phyloP scores from a whole-genome alignment of 2,329 filamentous ascomycete genomes.

The Pyrenophora seminiperda region DNA sequence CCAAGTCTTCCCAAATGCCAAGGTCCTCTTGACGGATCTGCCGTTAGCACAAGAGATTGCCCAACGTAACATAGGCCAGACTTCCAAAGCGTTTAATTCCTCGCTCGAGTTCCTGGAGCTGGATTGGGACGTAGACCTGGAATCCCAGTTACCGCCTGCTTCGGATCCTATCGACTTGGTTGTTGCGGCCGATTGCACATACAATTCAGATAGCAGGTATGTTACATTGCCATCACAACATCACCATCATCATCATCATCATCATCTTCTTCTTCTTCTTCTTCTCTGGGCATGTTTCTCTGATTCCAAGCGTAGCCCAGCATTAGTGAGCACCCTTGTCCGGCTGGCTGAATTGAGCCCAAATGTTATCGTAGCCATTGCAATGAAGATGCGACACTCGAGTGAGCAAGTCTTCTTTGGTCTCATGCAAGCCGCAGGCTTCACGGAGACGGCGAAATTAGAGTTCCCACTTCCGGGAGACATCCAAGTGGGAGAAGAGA shows the following conservation, averaged over 20 bases:
- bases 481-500: slow-evolving; percentile 31
- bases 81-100: slow-evolving; percentile 52
- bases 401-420: slow-evolving; percentile 71
- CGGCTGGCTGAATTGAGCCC: slow-evolving; percentile 57
- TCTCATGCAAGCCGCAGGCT: slow-evolving; percentile 49
- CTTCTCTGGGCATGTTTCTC: background rate
- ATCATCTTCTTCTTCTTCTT: no score
- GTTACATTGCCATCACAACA: background rate
- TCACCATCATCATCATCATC: no score
- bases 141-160: slow-evolving; percentile 25
- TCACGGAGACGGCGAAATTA: slow-evolving; percentile 23
- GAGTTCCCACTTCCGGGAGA: slow-evolving; percentile 37
- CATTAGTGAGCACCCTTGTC: slow-evolving; percentile 63
- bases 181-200: slow-evolving; percentile 73
- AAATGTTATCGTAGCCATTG: slow-evolving; percentile 60
- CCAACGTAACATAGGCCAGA: slow-evolving; percentile 58
- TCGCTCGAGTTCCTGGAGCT: slow-evolving; percentile 58
- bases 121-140: slow-evolving; percentile 66
- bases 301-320: slow-evolving; percentile 52
- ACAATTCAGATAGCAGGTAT: slow-evolving; percentile 66
- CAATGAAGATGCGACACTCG: slow-evolving; percentile 70
- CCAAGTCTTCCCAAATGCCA: slow-evolving; percentile 56
- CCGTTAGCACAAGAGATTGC: slow-evolving; percentile 67
- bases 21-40: slow-evolving; percentile 68
- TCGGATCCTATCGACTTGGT: slow-evolving; percentile 59